A percentile compares a stretch with the other conserved stretches of the same genome.
Evolutionary conservation across 2,329 filamentous ascomycete species (phyloP).

Genomic region (Pseudophaeomoniella oleicola): DNA sequence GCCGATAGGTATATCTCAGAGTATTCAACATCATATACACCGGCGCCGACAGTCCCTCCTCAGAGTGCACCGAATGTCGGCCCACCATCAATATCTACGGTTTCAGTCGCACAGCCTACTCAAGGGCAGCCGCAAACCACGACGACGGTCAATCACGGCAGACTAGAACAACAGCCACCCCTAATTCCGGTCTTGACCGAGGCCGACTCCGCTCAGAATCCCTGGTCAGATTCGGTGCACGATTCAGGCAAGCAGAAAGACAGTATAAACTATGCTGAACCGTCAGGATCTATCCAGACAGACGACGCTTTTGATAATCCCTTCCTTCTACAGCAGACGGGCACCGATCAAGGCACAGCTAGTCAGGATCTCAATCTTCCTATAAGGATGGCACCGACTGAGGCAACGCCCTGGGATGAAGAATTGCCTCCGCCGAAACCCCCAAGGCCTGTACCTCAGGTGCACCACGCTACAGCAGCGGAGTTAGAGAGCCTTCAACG

Average conservation of each 20-base stretch:
- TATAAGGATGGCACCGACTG: conserved; percentile 2
- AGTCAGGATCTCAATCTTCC: not conserved
- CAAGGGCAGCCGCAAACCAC: not conserved
- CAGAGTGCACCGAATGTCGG: not conserved
- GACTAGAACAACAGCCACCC: conserved; percentile 7
- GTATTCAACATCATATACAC: conserved; percentile 1
- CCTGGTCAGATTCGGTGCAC: conserved; percentile 5
- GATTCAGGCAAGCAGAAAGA: not conserved
- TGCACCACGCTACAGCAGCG: conserved; percentile 8
- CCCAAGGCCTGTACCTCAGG: not conserved
- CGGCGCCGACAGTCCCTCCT: not conserved
- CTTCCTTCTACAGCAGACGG: not conserved
- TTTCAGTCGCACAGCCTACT: not conserved
- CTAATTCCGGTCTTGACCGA: conserved; percentile 5
- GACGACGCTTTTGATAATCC: not conserved
- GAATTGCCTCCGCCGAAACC: conserved; percentile 7
- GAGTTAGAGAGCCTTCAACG: conserved; percentile 21
- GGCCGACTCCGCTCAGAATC: conserved; percentile 7
- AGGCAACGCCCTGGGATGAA: conserved; percentile 6
- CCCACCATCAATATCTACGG: not conserved
- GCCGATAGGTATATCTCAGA: not conserved
- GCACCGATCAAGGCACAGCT: not conserved
- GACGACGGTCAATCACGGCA: no score
- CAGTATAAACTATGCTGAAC: not conserved
- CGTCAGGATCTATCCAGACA: not conserved